Evolutionary conservation across 495 filamentous ascomycete genomes (phyloP), one percentile per base, ranked within the genome.

Genomic region (Aspergillus haitiensis): DNA sequence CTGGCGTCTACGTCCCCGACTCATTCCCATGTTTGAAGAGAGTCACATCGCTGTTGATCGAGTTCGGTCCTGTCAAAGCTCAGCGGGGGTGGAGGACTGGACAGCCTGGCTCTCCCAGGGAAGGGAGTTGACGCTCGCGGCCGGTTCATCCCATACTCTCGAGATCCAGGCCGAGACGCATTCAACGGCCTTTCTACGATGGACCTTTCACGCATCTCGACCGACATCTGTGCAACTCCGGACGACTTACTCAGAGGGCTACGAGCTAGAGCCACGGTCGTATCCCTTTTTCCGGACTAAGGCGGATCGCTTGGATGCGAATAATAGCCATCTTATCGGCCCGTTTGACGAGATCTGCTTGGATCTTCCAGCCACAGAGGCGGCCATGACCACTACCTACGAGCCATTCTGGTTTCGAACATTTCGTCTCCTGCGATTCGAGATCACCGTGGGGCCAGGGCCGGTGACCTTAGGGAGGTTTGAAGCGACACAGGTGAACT

Each of bases 371-470:
- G 37, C 48, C 3, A 4, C 16, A 1, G 15, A 68, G 27, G 47
- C 2, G 34, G 32, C 56, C 21, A 27, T 3, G 1, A 27, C 21
- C 21, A 27, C 21, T 8, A 21, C 52, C 7, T 75, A 75, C 50
- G 71, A 74, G 37, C 74, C 74, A 16, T 76, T 76, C 51, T 75
- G 72, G 72, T 76, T 76, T 50, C 69, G 74, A 13, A 76, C 74
- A 1, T 76, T 76, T 48, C 70, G 74, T 7, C 52, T 72, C 6
- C 2, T 76, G 9, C 52, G 64, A 33, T 40, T 75, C 12, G 67
- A 75, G 35, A 65, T 76, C 46, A 63, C 56, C 1, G 44, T 51
- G 21, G 56, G 56, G 12, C 12, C 46, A 2, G 35, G 11, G 7
- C 56, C 56, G 5, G 35, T 58, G 3, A 34, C 16, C 3, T 37